Evolutionary conservation across 306 rosid species (phyloP).

Genomic region (Cicer arietinum): DNA sequence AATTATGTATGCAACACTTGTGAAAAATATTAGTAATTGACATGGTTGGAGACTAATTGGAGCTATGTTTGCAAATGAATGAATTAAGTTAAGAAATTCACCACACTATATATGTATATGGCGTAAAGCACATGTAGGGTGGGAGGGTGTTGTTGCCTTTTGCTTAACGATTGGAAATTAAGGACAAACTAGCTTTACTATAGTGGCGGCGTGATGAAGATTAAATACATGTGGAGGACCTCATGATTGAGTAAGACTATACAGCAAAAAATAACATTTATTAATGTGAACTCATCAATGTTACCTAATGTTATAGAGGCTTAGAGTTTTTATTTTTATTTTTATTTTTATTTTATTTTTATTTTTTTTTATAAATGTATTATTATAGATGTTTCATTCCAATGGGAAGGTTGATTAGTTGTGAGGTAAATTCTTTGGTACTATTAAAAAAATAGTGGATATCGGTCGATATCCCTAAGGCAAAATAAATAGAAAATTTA

Average conservation of each 20-base stretch:
- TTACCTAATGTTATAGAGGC: no score
- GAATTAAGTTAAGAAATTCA: neutral
- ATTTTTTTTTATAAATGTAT: no score
- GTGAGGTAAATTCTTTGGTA: no score
- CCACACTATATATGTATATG: neutral
- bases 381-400: neutral
- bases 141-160: constrained; percentile 6
- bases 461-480: no score
- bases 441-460: no score
- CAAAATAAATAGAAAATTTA: no score
- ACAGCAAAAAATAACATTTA: no score
- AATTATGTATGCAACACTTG: neutral
- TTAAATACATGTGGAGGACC: neutral
- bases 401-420: neutral
- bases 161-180: constrained; percentile 13
- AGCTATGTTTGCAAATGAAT: neutral
- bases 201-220: neutral
- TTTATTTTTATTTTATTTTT: no score
- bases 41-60: neutral
- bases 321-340: no score
- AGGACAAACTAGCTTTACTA: neutral
- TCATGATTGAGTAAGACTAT: no score
- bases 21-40: neutral
- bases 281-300: no score
- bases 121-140: constrained; percentile 3